These are phyloP conservation scores for Fusarium dimerum DNA, from an alignment of 2,329 filamentous ascomycete species.

Conservation along the genomic window DNA sequence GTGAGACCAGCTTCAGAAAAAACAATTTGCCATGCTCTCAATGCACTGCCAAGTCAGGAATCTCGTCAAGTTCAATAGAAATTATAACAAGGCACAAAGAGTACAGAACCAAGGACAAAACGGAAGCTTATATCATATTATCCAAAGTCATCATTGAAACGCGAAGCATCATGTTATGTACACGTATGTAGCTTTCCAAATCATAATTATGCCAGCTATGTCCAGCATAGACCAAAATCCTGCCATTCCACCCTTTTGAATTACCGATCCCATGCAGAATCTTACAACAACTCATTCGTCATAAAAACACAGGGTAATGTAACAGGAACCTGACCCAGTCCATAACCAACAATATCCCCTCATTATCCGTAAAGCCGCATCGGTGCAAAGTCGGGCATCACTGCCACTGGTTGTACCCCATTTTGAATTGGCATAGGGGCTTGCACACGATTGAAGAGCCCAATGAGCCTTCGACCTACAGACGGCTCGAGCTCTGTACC, in stretches of 20 bases:
- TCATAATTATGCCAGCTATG: conserved; percentile 20
- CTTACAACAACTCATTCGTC: conserved; percentile 3
- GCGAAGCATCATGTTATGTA: conserved; percentile 12
- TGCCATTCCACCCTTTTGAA: conserved; percentile 25
- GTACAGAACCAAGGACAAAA: not conserved
- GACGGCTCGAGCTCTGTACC: conserved; percentile 89
- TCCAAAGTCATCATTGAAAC: conserved; percentile 6
- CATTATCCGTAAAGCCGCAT: conserved; percentile 37
- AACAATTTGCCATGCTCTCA: not conserved
- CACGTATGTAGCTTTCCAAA: not conserved
- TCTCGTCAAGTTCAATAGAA: not conserved
- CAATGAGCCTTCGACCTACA: conserved; percentile 74
- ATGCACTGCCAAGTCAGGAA: not conserved
- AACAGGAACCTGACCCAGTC: conserved; percentile 12
- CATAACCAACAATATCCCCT: conserved; percentile 2
- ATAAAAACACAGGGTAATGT: conserved; percentile 8
- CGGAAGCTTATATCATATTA: not conserved
- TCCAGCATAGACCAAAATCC: conserved; percentile 22
- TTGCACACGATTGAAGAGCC: conserved; percentile 69
- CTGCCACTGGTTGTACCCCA: conserved; percentile 35
- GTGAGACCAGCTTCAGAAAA: not conserved
- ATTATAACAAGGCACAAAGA: not conserved
- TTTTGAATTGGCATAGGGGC: conserved; percentile 37
- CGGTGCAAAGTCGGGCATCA: conserved; percentile 41
- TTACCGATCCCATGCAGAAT: conserved; percentile 16